These are phyloP conservation scores for Wickerhamiella australiensis DNA, from an alignment of 805 yeast species.

Conservation along the genomic window DNA sequence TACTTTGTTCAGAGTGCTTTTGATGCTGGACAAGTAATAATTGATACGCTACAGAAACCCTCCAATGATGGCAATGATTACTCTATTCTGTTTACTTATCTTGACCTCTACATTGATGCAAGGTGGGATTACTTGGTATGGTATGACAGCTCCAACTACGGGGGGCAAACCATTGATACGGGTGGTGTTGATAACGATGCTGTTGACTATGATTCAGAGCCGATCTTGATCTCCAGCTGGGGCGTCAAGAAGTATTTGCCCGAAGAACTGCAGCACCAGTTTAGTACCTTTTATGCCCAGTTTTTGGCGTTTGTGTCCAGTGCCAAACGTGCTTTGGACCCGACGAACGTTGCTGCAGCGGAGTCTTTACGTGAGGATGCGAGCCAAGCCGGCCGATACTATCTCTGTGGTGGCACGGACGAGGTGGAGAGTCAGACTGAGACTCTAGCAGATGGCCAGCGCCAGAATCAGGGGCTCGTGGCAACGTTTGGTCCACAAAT, in stretches of 20 bases:
- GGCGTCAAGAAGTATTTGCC: constrained; percentile 69
- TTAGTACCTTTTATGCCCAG: constrained; percentile 74
- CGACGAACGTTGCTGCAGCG: background rate
- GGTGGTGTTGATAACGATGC: background rate
- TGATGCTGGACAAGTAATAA: constrained; percentile 30
- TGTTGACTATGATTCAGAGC: constrained; percentile 19
- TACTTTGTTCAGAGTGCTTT: constrained; percentile 57
- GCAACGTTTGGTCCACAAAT: constrained; percentile 51
- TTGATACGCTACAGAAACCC: constrained; percentile 40
- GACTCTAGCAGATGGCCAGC: no score
- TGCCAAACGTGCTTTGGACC: background rate
- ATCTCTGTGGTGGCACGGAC: constrained; percentile 23
- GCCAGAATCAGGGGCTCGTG: no score
- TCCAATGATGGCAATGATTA: constrained; percentile 26
- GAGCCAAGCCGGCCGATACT: background rate
- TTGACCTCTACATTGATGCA: constrained; percentile 59
- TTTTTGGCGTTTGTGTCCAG: constrained; percentile 28
- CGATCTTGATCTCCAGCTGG: constrained; percentile 47
- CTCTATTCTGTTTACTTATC: constrained; percentile 67
- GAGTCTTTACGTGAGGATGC: background rate
- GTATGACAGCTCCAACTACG: constrained; percentile 86
- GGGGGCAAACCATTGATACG: constrained; percentile 42
- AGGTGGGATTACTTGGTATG: constrained; percentile 92
- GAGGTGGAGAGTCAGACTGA: no score
- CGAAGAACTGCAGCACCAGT: constrained; percentile 59